Evolutionary conservation across 1,284 basidiomycete species (phyloP), one percentile per base, ranked within the genome.

Genomic region (Rhodotorula sp.): DNA sequence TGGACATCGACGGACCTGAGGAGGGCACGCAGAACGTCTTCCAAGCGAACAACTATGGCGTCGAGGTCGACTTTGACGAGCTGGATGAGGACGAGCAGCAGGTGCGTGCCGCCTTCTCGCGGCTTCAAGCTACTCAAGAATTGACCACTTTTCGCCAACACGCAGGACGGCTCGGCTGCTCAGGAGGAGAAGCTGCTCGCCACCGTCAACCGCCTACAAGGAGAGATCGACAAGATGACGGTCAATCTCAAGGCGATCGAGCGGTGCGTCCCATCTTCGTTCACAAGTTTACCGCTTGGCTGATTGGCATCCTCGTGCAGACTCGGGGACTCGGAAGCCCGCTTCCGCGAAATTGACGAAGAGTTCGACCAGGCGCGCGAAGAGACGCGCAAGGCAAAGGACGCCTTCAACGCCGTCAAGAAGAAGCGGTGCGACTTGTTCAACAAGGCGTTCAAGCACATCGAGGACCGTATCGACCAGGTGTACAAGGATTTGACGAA

Each of bases 401-500:
- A 99, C 76, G 86, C 90, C 62, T 99, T 94, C 83, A 90, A 90
- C 76, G 89, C 91, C 6, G 84, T 98, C 71, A 95, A 90, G 82
- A 89, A 89, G 79, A 84, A 87, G 78, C 84, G 94, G 77, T 88
- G 86, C 71, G 91, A 98, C 72, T 81, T 96, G 48, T 99, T 99
- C 85, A 94, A 95, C 83, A 91, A 90, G 76, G 95, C 96, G 0
- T 99, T 94, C 82, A 89, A 89, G 72, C 94, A 99, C 79, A 99
- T 99, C 70, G 91, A 93, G 11, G 90, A 92, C 71, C 85, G 88
- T 59, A 99, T 99, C 76, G 94, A 98, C 79, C 85, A 89, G 74
- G 93, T 98, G 2, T 99, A 99, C 84, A 99, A 99, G 82, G 94
- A 98, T 73, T 86, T 99, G 30, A 99, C 96, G 0, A 96, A 94